Evolutionary conservation across 139 green algal species (phyloP), one percentile per base, ranked within the genome.

Genomic region (Micractinium conductrix): DNA sequence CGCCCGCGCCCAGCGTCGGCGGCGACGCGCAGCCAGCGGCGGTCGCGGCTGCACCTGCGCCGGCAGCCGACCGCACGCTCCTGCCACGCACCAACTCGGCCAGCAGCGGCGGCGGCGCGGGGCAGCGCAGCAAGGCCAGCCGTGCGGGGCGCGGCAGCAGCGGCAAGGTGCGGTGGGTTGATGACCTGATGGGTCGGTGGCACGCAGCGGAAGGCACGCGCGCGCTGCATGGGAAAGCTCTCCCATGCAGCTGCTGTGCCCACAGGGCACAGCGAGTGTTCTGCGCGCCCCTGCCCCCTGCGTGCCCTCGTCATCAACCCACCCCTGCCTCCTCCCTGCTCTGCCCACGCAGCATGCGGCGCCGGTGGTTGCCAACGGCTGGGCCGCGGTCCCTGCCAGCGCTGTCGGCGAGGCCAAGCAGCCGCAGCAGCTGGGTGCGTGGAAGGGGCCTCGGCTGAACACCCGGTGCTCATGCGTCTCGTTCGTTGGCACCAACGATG

Each of bases 361-460:
- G 21, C 30, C 53, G 24, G 35, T 35, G 24, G 50, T 35, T 38
- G 75, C 50, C 48, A 81, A 81, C 75, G 75, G 53, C 33, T 81
- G 75, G 75, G 50, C 75, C 35, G 35, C 50, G 10, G 37, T 33
- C 35, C 22, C 50, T 14, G n/a, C 12, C 75, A 63, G 58, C 55
- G 53, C 28, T 28, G 40, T 14, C 28, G 58, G 58, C 76, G 76
- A 82, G 76, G 14, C 37, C 1, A 58, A 38, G 58, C 72, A 82
- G 76, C 75, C 48, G 48, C 75, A 81, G 75, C 75, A 70, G 75
- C 50, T 69, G 24, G 75, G 75, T 69, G 75, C 70, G 75, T 6
- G 4, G n/a, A n/a, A n/a, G n/a, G n/a, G n/a, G n/a, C n/a, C n/a
- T n/a, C n/a, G n/a, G n/a, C n/a, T n/a, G n/a, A n/a, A n/a, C n/a